Evolutionary conservation across 192 early-diverging fungal species (phyloP), one percentile per base, ranked within the genome.

Genomic region (Backusella circina): DNA sequence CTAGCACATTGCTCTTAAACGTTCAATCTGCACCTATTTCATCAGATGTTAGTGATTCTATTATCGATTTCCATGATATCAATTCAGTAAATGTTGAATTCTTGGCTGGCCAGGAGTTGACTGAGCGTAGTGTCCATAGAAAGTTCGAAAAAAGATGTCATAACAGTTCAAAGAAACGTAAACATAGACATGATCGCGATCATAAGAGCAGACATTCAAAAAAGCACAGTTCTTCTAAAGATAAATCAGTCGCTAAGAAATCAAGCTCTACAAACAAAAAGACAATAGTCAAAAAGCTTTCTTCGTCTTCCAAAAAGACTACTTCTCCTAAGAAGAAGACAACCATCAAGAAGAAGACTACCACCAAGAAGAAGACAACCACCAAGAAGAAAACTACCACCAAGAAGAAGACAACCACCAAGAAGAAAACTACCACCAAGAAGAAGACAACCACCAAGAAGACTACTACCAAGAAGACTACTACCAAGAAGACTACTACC

Each of bases 101-200:
- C 28, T 41, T 70, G 69, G 69, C 28, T 47, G 69, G 69, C 39
- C 69, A 61, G 54, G 54, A 61, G 23, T 61, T 61, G 54, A 61
- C 54, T 61, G 26, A 61, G 26, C 69, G 69, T 70, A 70, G 26
- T 28, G 3, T 61, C 4, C 54, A 61, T 61, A 37, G 38, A 47
- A 47, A 28, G 15, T 61, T 61, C 9, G 39, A 47, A 61, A 70
- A 70, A 26, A 47, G 69, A 70, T 70, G 41, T 31, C 69, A 44
- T 28, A 26, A 61, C 9, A 61, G 23, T 13, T 61, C 54, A 12
- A 61, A 61, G 1, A 21, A 70, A 28, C 67, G 15, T 10, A 68
- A n/a, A 68, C 3, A 68, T 61, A 61, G 26, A 28, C 54, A 61
- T 61, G 9, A 9, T 12, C 54, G 54, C 2, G 18, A 57, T 10